phyloP scores from a whole-genome alignment of 1,284 basidiomycete genomes.

The Trichosporon asahii region DNA sequence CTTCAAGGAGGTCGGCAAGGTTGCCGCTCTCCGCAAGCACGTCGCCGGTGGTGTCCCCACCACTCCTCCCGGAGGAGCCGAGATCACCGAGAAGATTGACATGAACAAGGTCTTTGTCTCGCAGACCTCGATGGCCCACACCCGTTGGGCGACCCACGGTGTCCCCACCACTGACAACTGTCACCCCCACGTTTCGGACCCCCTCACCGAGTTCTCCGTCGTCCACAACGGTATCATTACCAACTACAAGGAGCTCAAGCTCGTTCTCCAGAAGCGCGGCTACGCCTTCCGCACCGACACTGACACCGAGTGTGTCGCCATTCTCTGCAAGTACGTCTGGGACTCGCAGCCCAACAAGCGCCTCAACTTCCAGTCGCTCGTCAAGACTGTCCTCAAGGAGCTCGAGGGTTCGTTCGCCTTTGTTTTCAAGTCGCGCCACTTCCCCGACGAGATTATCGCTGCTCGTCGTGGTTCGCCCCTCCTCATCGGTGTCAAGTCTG shows the following conservation, averaged over 20 bases:
- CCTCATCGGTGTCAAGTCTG: slow-evolving; percentile 97
- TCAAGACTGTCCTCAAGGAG: slow-evolving; percentile 97
- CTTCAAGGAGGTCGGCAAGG: slow-evolving; percentile 99
- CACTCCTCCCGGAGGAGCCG: slow-evolving; percentile 22
- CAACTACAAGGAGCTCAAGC: slow-evolving; percentile 82
- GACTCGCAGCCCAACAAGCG: slow-evolving; percentile 88
- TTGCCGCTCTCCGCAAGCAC: slow-evolving; percentile 86
- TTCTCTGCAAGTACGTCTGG: slow-evolving; percentile 94
- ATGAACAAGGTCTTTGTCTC: slow-evolving; percentile 76
- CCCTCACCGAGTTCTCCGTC: slow-evolving; percentile 75
- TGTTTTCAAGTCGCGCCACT: slow-evolving; percentile 97
- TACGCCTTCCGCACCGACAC: slow-evolving; percentile 95
- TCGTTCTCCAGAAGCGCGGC: slow-evolving; percentile 93
- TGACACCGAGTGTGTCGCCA: slow-evolving; percentile 96
- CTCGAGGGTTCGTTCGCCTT: slow-evolving; percentile 99
- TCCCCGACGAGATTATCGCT: slow-evolving; percentile 92
- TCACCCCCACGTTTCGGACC: slow-evolving; percentile 90
- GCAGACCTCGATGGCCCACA: slow-evolving; percentile 97
- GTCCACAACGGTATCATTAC: slow-evolving; percentile 99
- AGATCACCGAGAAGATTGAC: slow-evolving; percentile 57
- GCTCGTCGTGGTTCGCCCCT: slow-evolving; percentile 96
- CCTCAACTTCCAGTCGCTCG: slow-evolving; percentile 81
- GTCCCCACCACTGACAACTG: slow-evolving; percentile 84
- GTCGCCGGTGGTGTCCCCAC: slow-evolving; percentile 64
- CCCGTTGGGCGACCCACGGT: slow-evolving; percentile 99